Evolutionary conservation across 345 rosid species (phyloP), one percentile per base, ranked within the genome.

Genomic region (Orychophragmus violaceus): DNA sequence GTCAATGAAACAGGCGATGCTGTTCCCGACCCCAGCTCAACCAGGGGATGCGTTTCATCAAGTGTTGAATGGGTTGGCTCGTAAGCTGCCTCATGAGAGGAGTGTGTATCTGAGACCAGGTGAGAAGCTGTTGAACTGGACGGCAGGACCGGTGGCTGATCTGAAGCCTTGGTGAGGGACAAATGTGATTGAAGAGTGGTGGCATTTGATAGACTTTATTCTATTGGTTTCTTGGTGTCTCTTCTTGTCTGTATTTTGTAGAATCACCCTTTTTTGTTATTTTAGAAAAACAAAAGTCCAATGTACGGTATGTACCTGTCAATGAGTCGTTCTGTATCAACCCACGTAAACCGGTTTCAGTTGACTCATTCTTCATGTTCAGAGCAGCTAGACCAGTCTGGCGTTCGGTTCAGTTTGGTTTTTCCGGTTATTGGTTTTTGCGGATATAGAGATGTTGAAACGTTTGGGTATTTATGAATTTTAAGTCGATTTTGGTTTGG

Each of bases 41-140:
- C 75, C 96, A 11, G 97, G 97, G 9, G 96, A 95, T 75, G 96
- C 97, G 44, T 94, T 95, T 75, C 97, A 95, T 81, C 99, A 89
- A 55, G 93, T 95, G 50, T 66, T 95, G 78, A 91, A 91, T 70
- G 99, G 99, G 22, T 82, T 95, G 65, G 99, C 96, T 9, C 91
- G 99, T 4, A 95, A 95, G 71, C 61, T 95, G 76, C 97, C 96
- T 0, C 96, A 91, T 44, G 84, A 81, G 63, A 77, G 30, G 70
- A 74, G 77, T 42, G 72, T 81, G 44, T 84, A 82, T 81, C 69
- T 88, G 78, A 84, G 79, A 56, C 61, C 76, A 6, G 96, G 88
- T 14, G 80, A 83, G 77, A 94, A 82, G 77, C 19, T 80, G 44
- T 76, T 94, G 78, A 87, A 89, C 77, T 94, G 99, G 99, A 94